phyloP scores from a whole-genome alignment of 768 basidiomycete genomes.

The Chalciporus pseudorubinellus region DNA sequence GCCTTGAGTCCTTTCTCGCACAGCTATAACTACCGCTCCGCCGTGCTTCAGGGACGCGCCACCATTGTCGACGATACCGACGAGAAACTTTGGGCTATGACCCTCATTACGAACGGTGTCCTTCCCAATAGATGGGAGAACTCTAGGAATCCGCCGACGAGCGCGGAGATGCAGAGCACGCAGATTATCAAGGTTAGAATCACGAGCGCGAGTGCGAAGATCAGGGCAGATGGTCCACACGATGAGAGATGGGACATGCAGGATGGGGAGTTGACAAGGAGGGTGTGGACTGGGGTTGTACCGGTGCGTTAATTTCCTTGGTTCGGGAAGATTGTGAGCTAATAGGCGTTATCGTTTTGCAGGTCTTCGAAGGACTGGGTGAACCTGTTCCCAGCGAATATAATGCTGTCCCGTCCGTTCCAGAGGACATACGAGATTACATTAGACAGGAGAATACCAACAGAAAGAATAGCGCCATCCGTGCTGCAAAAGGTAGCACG shows the following conservation, averaged over 20 bases:
- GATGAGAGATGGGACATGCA: constrained; percentile 19
- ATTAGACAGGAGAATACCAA: constrained; percentile 21
- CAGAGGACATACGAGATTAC: constrained; percentile 21
- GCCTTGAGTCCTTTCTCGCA: constrained; percentile 24
- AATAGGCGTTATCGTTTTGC: background rate
- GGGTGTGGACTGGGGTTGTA: constrained; percentile 26
- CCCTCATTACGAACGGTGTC: constrained; percentile 21
- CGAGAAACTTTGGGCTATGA: constrained; percentile 27
- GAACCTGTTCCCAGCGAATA: constrained; percentile 24
- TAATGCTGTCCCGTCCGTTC: constrained; percentile 12
- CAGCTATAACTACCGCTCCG: constrained; percentile 28
- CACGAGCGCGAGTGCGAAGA: constrained; percentile 22
- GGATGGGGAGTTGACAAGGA: constrained; percentile 11
- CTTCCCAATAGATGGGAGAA: constrained; percentile 23
- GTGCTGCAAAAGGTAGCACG: constrained; percentile 28
- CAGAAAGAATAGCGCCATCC: constrained; percentile 23
- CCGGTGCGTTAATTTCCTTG: constrained; percentile 10
- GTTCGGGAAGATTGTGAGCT: background rate
- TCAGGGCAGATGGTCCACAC: constrained; percentile 22
- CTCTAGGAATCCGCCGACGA: constrained; percentile 19
- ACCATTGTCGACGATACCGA: constrained; percentile 14
- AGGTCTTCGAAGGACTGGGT: constrained; percentile 26
- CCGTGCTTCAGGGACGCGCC: constrained; percentile 20
- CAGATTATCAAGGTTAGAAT: constrained; percentile 23
- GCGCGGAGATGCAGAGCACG: constrained; percentile 23